These are phyloP conservation scores for Cocos nucifera DNA, from an alignment of 176 grass and related monocot species.

Conservation along the genomic window DNA sequence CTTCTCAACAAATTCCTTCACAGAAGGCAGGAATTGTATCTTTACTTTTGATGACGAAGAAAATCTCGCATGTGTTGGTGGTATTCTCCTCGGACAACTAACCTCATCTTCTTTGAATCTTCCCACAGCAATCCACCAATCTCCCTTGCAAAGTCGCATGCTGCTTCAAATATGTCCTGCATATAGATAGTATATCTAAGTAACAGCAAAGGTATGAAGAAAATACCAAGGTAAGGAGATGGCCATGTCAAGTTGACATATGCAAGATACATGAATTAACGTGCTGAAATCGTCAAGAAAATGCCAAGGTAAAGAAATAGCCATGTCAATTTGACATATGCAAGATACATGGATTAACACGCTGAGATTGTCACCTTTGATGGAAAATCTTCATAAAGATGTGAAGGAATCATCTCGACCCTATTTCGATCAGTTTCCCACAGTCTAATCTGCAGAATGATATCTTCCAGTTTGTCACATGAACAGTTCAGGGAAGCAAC, in stretches of 20 bases:
- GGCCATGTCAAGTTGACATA: too few relatives aligned
- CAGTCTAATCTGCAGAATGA: conserved; percentile 56
- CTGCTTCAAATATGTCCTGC: conserved; percentile 82
- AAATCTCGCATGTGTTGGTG: conserved; percentile 78
- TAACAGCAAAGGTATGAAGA: too few relatives aligned
- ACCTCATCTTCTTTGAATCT: conserved; percentile 56
- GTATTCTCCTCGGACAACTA: conserved; percentile 56
- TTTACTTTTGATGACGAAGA: conserved; percentile 53
- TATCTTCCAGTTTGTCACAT: neutral
- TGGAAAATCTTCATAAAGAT: conserved; percentile 90
- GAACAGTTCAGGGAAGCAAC: too few relatives aligned
- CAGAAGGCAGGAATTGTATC: neutral
- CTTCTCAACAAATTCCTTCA: too few relatives aligned
- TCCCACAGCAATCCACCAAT: conserved; percentile 60
- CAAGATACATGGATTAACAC: too few relatives aligned
- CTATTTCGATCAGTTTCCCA: conserved; percentile 87
- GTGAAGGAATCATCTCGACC: conserved; percentile 52
- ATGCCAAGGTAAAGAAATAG: too few relatives aligned
- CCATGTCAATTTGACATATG: too few relatives aligned
- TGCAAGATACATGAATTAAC: too few relatives aligned
- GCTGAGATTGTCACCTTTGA: conserved; percentile 43
- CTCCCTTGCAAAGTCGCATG: conserved; percentile 69
- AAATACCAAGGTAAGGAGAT: too few relatives aligned
- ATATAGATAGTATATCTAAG: neutral
- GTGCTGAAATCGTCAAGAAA: conserved; percentile 8